Percentiles rank a stretch among this genome's conserved stretches.
phyloP scores from a whole-genome alignment of 306 rosid genomes.

The Phaseolus lunatus region DNA sequence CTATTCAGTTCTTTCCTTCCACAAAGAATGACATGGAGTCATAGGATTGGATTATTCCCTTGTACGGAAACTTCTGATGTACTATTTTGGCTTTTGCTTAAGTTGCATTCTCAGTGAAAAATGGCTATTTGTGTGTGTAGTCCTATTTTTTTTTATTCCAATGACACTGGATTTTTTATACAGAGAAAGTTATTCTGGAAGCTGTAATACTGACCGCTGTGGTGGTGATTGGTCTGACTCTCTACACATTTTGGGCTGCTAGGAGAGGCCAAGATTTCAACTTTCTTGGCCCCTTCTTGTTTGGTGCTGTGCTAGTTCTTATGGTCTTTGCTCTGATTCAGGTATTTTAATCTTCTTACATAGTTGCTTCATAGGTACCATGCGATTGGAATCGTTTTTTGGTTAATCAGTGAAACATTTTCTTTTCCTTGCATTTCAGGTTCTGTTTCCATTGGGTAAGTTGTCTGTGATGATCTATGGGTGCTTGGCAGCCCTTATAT shows the following conservation, averaged over 20 bases:
- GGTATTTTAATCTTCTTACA: constrained; percentile 53
- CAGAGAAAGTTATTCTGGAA: constrained; percentile 93
- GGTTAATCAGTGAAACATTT: neutral
- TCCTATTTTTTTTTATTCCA: neutral
- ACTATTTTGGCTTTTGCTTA: constrained; percentile 9
- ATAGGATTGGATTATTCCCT: neutral
- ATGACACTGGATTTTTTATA: constrained; percentile 18
- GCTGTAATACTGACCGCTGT: constrained; percentile 81
- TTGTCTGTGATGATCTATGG: constrained; percentile 87
- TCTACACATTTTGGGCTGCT: constrained; percentile 98
- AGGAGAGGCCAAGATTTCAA: constrained; percentile 87
- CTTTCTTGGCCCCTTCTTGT: constrained; percentile 94
- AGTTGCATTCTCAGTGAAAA: neutral
- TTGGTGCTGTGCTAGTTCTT: constrained; percentile 77
- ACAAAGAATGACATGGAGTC: neutral
- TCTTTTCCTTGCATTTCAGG: neutral
- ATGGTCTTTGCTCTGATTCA: constrained; percentile 78
- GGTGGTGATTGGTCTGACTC: constrained; percentile 77
- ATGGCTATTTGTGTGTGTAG: neutral
- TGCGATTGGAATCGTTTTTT: neutral
- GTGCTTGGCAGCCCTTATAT: constrained; percentile 77
- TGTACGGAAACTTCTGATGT: neutral
- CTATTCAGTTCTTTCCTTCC: neutral
- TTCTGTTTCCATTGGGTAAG: constrained; percentile 76
- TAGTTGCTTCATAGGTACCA: neutral